Percentiles rank a stretch among this genome's conserved stretches.
phyloP scores from a whole-genome alignment of 768 basidiomycete genomes.

The Glaciozyma martinii region DNA sequence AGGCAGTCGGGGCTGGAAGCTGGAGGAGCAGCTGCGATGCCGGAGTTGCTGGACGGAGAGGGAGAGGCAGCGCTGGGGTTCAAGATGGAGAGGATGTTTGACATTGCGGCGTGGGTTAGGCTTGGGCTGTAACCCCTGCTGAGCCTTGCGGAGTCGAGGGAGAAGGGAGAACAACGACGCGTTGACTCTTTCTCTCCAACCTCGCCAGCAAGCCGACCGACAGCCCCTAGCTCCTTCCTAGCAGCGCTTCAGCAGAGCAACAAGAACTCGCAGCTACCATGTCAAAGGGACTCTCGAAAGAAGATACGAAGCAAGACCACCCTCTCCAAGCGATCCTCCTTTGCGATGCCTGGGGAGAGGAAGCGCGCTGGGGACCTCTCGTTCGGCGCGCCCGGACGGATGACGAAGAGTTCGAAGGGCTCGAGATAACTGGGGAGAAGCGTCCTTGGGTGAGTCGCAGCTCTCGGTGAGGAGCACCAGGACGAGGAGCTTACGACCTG shows the following conservation, averaged over 20 bases:
- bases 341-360: conserved; percentile 51
- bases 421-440: conserved; percentile 50
- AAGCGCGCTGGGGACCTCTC: conserved; percentile 31
- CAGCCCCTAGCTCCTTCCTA: too few species aligned
- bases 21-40: too few species aligned
- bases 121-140: too few species aligned
- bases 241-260: too few species aligned
- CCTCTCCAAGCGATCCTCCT: conserved; percentile 89
- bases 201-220: too few species aligned
- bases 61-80: too few species aligned
- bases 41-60: too few species aligned
- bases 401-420: conserved; percentile 29
- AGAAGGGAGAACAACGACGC: too few species aligned
- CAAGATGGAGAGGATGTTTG: too few species aligned
- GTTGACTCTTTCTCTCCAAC: too few species aligned
- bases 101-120: too few species aligned
- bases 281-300: conserved; percentile 22
- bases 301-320: conserved; percentile 61
- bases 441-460: conserved; percentile 66
- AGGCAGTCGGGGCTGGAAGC: conserved; percentile 16
- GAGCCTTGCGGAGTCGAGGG: too few species aligned
- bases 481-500: background rate
- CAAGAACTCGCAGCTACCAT: background rate
- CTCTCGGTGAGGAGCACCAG: background rate
- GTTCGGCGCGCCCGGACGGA: conserved; percentile 28